Conservation (phyloP, 176 grass and related monocot species). For the Paspalum vaginatum region DNA sequence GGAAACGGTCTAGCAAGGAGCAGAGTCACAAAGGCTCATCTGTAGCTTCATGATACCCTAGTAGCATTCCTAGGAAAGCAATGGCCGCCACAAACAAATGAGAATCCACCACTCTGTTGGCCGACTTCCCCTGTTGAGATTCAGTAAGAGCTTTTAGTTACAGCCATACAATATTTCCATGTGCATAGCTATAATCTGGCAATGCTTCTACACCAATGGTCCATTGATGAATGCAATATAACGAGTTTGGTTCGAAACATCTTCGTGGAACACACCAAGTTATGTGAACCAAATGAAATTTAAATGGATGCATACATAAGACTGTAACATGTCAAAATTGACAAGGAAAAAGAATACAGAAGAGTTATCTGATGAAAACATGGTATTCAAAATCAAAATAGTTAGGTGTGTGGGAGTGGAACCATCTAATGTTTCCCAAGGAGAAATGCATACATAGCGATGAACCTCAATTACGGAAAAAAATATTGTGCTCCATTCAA, state of each 20-base stretch:
- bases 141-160: conserved; percentile 31
- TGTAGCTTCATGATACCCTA: conserved; percentile 73
- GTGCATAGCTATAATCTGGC: conserved; percentile 13
- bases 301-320: background rate
- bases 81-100: conserved; percentile 59
- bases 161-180: background rate
- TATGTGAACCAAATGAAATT: conserved; percentile 21
- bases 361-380: background rate
- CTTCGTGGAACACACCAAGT: background rate
- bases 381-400: conserved; percentile 2
- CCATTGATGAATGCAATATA: background rate
- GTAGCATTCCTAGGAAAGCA: conserved; percentile 76
- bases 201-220: background rate
- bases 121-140: conserved; percentile 64
- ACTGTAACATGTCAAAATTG: background rate
- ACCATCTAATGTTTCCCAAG: background rate
- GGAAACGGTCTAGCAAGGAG: conserved; percentile 13
- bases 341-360: background rate
- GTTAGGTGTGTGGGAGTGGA: background rate
- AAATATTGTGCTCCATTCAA: background rate
- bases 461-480: background rate
- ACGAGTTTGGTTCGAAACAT: conserved; percentile 9
- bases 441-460: conserved; percentile 8
- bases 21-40: conserved; percentile 23
- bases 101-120: conserved; percentile 66